These are phyloP conservation scores for Apiosordaria backusii DNA, from an alignment of 495 filamentous ascomycete species.

Conservation along the genomic window DNA sequence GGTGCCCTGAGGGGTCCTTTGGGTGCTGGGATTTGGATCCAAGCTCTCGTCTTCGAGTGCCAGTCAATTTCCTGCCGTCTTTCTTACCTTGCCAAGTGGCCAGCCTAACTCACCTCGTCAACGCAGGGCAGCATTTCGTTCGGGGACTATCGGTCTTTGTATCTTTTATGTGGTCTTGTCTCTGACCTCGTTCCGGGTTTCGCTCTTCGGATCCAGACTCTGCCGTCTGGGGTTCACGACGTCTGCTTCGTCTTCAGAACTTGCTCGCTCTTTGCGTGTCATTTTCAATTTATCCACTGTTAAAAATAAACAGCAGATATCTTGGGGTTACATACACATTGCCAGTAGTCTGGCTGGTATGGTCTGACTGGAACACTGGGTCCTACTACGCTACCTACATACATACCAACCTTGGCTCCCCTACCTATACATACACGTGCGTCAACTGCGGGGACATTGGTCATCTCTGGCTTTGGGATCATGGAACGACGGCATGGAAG, in stretches of 20 bases:
- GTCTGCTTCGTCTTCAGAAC: not conserved
- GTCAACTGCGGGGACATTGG: not conserved
- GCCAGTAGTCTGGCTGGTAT: not conserved
- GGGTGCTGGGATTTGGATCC: slow-evolving; percentile 10
- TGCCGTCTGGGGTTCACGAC: not conserved
- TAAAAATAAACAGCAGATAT: slow-evolving; percentile 14
- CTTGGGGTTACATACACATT: slow-evolving; percentile 3
- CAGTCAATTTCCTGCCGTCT: slow-evolving; percentile 20
- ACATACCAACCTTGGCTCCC: not conserved
- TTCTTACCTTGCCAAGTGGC: slow-evolving; percentile 10
- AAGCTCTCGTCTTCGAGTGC: slow-evolving; percentile 2
- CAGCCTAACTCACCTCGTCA: slow-evolving; percentile 8
- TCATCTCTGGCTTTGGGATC: not conserved
- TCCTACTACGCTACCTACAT: not conserved
- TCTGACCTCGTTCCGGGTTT: not conserved
- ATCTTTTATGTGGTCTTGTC: slow-evolving; percentile 1
- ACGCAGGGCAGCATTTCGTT: not conserved
- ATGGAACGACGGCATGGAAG: not conserved
- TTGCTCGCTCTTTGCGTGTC: slow-evolving; percentile 5
- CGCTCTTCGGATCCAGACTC: not conserved
- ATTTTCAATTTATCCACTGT: slow-evolving; percentile 9
- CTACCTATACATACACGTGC: not conserved
- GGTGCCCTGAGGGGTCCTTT: slow-evolving; percentile 1
- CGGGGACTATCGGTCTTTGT: not conserved
- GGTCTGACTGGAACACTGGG: slow-evolving; percentile 2